Evolutionary conservation across 805 yeast genomes (phyloP).

Genomic region (Pichia pseudocactophila): DNA sequence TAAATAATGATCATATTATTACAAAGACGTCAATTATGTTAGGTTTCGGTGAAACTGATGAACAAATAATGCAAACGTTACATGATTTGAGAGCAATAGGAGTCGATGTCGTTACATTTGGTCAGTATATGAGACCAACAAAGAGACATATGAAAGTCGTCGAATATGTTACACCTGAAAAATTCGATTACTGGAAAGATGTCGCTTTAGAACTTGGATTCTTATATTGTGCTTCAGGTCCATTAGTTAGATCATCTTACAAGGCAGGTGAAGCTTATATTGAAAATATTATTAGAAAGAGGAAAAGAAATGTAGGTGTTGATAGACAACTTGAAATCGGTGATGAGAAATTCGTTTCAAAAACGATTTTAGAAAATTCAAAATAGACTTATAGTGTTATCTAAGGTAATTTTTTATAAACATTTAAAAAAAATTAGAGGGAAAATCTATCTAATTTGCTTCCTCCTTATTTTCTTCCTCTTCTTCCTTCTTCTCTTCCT

Average conservation of each 20-base stretch:
- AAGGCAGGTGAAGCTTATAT: constrained; percentile 98
- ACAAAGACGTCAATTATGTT: constrained; percentile 95
- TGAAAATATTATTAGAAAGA: constrained; percentile 81
- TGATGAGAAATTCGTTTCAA: constrained; percentile 24
- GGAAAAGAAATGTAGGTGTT: constrained; percentile 39
- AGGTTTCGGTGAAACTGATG: constrained; percentile 95
- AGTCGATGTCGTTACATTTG: constrained; percentile 95
- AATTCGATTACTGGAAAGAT: constrained; percentile 88
- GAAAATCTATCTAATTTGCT: neutral
- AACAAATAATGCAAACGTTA: constrained; percentile 69
- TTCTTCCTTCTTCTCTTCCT: neutral
- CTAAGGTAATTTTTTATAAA: neutral
- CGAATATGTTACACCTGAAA: constrained; percentile 88
- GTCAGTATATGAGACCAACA: constrained; percentile 98
- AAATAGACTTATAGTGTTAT: neutral
- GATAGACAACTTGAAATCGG: constrained; percentile 26
- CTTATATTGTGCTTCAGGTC: constrained; percentile 94
- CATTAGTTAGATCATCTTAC: constrained; percentile 90
- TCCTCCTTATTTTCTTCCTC: neutral
- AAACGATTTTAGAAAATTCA: constrained; percentile 12
- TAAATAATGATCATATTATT: constrained; percentile 59
- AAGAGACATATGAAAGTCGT: constrained; percentile 98
- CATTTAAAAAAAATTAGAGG: neutral
- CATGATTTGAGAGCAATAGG: constrained; percentile 62
- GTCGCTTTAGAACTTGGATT: constrained; percentile 84